phyloP scores from a whole-genome alignment of 139 green algal species.

The Chlorella sp. region DNA sequence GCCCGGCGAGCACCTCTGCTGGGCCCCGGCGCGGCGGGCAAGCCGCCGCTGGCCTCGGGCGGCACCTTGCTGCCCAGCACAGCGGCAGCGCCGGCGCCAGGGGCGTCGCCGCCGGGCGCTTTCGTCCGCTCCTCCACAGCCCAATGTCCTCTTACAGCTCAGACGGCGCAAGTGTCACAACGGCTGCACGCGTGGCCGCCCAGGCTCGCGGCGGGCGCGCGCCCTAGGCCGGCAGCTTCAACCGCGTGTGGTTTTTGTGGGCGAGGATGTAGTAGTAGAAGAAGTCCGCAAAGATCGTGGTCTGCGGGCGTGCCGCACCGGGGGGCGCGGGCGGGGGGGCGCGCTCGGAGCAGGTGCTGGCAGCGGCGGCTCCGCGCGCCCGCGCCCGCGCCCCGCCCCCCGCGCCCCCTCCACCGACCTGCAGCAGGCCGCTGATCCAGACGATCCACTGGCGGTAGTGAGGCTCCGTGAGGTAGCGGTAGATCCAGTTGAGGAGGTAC shows the following conservation, averaged over 20 bases:
- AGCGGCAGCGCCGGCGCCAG: too few species aligned
- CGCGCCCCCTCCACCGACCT: conserved; percentile 36
- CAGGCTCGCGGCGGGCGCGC: too few species aligned
- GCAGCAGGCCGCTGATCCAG: conserved; percentile 85
- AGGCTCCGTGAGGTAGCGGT: conserved; percentile 91
- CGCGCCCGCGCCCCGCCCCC: background rate
- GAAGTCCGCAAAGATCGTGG: conserved; percentile 94
- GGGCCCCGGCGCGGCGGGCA: too few species aligned
- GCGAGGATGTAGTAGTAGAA: conserved; percentile 95
- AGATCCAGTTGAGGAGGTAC: conserved; percentile 99
- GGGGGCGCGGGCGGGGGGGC: background rate
- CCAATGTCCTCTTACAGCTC: too few species aligned
- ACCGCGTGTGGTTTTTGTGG: conserved; percentile 89
- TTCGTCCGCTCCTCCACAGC: too few species aligned
- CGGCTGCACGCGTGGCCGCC: too few species aligned
- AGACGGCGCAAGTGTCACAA: too few species aligned
- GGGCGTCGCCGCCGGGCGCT: too few species aligned
- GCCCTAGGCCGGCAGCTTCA: conserved; percentile 85
- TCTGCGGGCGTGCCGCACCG: conserved; percentile 54
- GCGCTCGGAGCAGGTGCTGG: background rate
- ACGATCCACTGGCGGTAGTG: conserved; percentile 93
- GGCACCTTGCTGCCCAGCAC: too few species aligned
- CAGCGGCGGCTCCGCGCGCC: background rate
- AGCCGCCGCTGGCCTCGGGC: too few species aligned
- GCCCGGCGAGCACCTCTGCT: too few species aligned